These are phyloP conservation scores for Brassica rapa DNA, from an alignment of 345 rosid genomes.

Conservation along the genomic window DNA sequence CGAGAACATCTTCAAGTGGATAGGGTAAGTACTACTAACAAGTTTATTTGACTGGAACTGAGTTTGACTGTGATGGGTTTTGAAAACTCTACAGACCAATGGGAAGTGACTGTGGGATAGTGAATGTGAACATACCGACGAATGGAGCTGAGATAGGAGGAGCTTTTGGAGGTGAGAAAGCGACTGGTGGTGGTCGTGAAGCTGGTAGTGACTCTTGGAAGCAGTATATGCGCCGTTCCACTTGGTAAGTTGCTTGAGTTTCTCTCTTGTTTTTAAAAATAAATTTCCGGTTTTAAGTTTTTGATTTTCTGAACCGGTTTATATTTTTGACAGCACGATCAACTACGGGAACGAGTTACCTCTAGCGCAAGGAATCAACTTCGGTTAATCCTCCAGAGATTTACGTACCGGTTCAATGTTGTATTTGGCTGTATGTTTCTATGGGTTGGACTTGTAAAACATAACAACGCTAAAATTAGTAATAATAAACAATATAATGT, in stretches of 20 bases:
- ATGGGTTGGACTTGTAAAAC: not conserved
- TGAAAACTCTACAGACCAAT: constrained; percentile 56
- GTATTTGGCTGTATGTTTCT: constrained; percentile 9
- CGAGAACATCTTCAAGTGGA: constrained; percentile 80
- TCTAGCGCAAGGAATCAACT: constrained; percentile 95
- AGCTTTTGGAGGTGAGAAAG: constrained; percentile 97
- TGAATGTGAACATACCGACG: constrained; percentile 96
- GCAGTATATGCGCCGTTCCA: constrained; percentile 97
- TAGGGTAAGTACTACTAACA: constrained; percentile 56
- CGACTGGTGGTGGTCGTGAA: constrained; percentile 97
- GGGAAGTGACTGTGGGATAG: constrained; percentile 96
- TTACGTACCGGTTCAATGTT: not conserved
- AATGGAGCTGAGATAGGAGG: constrained; percentile 99
- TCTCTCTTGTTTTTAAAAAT: not conserved
- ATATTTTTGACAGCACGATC: constrained; percentile 64
- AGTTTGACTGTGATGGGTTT: constrained; percentile 1
- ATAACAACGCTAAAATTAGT: not conserved
- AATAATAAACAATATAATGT: not conserved
- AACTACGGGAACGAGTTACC: constrained; percentile 93
- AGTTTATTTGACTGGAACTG: not conserved
- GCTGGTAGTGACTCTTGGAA: constrained; percentile 99
- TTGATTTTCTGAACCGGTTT: not conserved
- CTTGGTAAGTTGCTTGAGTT: constrained; percentile 51
- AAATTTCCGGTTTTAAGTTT: not conserved
- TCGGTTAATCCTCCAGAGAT: constrained; percentile 52